Evolutionary conservation across 106 monocot species (phyloP).

Genomic region (Cymbidium sinense): DNA sequence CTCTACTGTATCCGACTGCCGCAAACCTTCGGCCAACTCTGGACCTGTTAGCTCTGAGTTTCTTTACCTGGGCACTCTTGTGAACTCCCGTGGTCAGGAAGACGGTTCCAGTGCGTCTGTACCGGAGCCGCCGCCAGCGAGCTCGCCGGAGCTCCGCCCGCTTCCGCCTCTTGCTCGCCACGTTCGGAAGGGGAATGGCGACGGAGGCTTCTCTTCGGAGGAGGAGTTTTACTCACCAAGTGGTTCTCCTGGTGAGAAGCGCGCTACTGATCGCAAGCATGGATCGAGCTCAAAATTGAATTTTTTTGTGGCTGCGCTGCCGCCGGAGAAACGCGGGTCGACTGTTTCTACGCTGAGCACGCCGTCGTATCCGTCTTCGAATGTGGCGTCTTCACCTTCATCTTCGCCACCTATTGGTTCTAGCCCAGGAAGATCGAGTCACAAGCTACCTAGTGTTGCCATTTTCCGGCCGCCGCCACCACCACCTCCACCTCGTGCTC

Average conservation of each 20-base stretch:
- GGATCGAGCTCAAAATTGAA: not conserved
- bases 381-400: slow-evolving; percentile 17
- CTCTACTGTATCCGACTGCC: slow-evolving; percentile 13
- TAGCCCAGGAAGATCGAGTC: slow-evolving; percentile 7
- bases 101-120: not conserved
- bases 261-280: not conserved
- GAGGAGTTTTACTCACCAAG: slow-evolving; percentile 67
- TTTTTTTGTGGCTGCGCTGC: not conserved
- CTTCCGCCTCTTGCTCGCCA: slow-evolving; percentile 53
- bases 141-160: slow-evolving; percentile 78
- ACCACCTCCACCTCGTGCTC: not conserved
- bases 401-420: slow-evolving; percentile 20
- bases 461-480: slow-evolving; percentile 8
- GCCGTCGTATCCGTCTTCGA: slow-evolving; percentile 31
- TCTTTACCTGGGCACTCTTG: slow-evolving; percentile 62
- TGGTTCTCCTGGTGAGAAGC: slow-evolving; percentile 23
- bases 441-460: slow-evolving; percentile 1
- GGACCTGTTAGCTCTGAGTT: slow-evolving; percentile 26
- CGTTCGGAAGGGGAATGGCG: slow-evolving; percentile 10
- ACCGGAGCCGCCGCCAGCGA: slow-evolving; percentile 7
- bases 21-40: slow-evolving; percentile 8
- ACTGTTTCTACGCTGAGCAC: slow-evolving; percentile 22
- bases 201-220: slow-evolving; percentile 26
- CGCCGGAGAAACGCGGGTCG: slow-evolving; percentile 4
- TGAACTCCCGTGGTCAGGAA: slow-evolving; percentile 12